These are phyloP conservation scores for Solanum etuberosum DNA, from an alignment of 257 asterid species.

Conservation along the genomic window DNA sequence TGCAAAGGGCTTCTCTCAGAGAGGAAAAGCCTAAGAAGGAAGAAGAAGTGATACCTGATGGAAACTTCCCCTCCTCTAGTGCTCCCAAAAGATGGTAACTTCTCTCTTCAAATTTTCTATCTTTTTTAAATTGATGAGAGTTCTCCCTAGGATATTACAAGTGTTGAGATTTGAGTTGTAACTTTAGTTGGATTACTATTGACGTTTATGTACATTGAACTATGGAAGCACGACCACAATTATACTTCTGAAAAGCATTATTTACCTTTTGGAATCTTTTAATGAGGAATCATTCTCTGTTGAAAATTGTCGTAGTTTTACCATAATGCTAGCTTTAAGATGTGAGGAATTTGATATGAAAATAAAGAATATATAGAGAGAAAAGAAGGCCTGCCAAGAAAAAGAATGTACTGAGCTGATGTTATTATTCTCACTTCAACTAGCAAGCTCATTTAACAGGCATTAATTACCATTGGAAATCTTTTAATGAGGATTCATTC, in stretches of 20 bases:
- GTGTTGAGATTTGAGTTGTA: background rate
- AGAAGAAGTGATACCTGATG: slow-evolving; percentile 32
- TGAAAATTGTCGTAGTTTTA: background rate
- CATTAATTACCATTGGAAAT: background rate
- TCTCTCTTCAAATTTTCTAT: background rate
- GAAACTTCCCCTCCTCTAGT: slow-evolving; percentile 37
- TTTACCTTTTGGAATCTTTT: background rate
- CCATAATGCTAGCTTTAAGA: background rate
- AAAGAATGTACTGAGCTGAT: background rate
- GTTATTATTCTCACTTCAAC: background rate
- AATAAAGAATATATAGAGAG: background rate
- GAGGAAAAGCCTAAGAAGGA: slow-evolving; percentile 42
- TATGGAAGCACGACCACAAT: background rate
- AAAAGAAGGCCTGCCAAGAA: background rate
- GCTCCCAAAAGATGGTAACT: slow-evolving; percentile 57
- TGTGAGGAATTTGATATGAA: background rate
- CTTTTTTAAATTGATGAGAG: background rate
- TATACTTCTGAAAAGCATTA: background rate
- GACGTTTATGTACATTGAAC: background rate
- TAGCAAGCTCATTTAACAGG: background rate
- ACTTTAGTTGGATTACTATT: background rate
- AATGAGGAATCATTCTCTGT: background rate
- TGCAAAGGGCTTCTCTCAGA: slow-evolving; percentile 77
- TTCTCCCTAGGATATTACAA: background rate
- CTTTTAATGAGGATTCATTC: background rate